phyloP scores from a whole-genome alignment of 2,329 filamentous ascomycete genomes.

The Dichotomopilus funicola region DNA sequence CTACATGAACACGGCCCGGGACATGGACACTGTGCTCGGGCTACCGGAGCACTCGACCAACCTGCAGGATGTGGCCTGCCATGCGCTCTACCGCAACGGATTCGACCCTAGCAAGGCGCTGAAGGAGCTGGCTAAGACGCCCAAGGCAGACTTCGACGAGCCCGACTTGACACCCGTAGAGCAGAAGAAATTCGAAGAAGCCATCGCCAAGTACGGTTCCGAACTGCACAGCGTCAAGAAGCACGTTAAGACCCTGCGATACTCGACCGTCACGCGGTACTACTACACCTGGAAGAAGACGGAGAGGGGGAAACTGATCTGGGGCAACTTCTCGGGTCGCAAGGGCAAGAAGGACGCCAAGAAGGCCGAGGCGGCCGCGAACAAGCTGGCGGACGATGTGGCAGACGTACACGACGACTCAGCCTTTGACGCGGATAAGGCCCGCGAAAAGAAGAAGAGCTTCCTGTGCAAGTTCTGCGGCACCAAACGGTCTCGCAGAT shows the following conservation, averaged over 20 bases:
- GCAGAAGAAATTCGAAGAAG: slow-evolving; percentile 86
- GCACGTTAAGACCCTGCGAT: slow-evolving; percentile 75
- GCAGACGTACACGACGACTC: slow-evolving; percentile 92
- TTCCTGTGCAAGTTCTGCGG: slow-evolving; percentile 95
- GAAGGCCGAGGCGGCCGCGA: slow-evolving; percentile 61
- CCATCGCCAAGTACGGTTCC: slow-evolving; percentile 80
- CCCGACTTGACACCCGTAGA: slow-evolving; percentile 73
- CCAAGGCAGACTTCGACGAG: slow-evolving; percentile 72
- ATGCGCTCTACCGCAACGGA: slow-evolving; percentile 63
- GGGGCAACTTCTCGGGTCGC: slow-evolving; percentile 80
- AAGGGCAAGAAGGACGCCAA: slow-evolving; percentile 86
- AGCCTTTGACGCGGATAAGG: slow-evolving; percentile 87
- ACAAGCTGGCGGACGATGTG: slow-evolving; percentile 83
- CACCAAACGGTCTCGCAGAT: slow-evolving; percentile 74
- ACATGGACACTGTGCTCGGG: slow-evolving; percentile 59
- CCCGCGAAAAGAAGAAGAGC: slow-evolving; percentile 65
- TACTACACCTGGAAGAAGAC: slow-evolving; percentile 99
- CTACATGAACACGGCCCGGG: slow-evolving; percentile 67
- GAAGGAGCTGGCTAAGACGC: slow-evolving; percentile 58
- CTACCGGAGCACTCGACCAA: slow-evolving; percentile 75
- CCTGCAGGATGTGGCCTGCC: slow-evolving; percentile 74
- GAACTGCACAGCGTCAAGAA: slow-evolving; percentile 78
- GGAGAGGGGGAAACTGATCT: slow-evolving; percentile 74
- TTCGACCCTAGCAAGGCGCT: slow-evolving; percentile 69
- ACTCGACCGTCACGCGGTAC: slow-evolving; percentile 77